Evolutionary conservation across 352 stramenopile genomes (phyloP).

Genomic region (Aphanomyces euteiches): DNA sequence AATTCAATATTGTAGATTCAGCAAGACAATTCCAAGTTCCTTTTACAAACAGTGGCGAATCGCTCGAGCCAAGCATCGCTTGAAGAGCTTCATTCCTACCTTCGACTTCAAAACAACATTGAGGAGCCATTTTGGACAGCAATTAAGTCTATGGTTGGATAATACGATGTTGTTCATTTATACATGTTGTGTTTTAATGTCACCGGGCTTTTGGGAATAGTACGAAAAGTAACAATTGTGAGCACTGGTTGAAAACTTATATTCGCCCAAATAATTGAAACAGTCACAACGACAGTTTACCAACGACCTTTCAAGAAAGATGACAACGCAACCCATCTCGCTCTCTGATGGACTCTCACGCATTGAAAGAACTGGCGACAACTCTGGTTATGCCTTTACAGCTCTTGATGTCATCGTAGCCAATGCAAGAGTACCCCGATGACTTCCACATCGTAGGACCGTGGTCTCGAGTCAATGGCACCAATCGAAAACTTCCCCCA

Average conservation of each 20-base stretch:
- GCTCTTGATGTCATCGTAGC: slow-evolving; percentile 59
- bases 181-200: no score
- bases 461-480: slow-evolving; percentile 50
- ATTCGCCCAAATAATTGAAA: no score
- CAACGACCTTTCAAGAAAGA: neutral
- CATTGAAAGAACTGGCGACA: slow-evolving; percentile 67
- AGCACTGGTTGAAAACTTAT: no score
- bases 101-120: neutral
- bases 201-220: no score
- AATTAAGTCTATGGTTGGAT: neutral
- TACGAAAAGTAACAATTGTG: no score
- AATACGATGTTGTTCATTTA: neutral
- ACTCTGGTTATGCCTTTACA: slow-evolving; percentile 75
- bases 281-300: no score
- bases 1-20: no score
- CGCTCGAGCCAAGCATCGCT: no score
- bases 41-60: no score
- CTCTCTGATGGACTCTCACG: slow-evolving; percentile 52
- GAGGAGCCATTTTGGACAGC: neutral
- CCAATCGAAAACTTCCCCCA: slow-evolving; percentile 59
- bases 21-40: no score
- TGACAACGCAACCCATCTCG: neutral
- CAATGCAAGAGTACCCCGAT: neutral
- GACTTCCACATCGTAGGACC: slow-evolving; percentile 38
- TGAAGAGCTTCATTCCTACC: no score